phyloP scores from a whole-genome alignment of 2,329 filamentous ascomycete species.

The Dactylellina haptotyla region DNA sequence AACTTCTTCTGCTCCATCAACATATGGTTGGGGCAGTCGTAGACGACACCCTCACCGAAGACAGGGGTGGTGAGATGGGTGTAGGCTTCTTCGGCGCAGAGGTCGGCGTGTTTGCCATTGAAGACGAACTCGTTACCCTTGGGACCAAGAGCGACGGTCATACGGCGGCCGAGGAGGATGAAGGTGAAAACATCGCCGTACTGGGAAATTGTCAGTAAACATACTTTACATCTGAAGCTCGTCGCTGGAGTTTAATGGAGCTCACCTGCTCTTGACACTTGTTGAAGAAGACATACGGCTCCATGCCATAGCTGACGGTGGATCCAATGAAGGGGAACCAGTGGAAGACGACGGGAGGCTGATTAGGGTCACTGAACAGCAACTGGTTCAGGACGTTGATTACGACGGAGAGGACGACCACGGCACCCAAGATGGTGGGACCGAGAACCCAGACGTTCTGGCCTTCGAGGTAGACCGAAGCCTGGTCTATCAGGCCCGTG shows the following conservation, averaged over 20 bases:
- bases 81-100: conserved; percentile 91
- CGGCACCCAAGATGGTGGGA: conserved; percentile 31
- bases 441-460: conserved; percentile 44
- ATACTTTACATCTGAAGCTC: too few species aligned
- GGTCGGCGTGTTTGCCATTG: conserved; percentile 88
- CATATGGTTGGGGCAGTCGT: conserved; percentile 84
- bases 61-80: conserved; percentile 76
- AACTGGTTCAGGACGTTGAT: conserved; percentile 84
- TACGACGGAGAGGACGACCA: conserved; percentile 66
- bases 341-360: conserved; percentile 83
- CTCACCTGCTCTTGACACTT: conserved; percentile 76
- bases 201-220: too few species aligned
- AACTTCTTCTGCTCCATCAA: conserved; percentile 94
- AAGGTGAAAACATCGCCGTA: conserved; percentile 93
- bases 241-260: background rate
- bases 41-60: conserved; percentile 82
- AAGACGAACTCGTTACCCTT: conserved; percentile 89
- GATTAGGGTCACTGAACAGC: conserved; percentile 82
- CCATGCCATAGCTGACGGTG: conserved; percentile 93
- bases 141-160: conserved; percentile 84
- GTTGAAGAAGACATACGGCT: conserved; percentile 87
- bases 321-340: conserved; percentile 86
- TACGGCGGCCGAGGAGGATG: conserved; percentile 85
- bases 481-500: conserved; percentile 42
- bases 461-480: conserved; percentile 44